Evolutionary conservation across 768 basidiomycete genomes (phyloP), one percentile per base, ranked within the genome.

Genomic region (Tylopilus plumbeoviolaceoides): DNA sequence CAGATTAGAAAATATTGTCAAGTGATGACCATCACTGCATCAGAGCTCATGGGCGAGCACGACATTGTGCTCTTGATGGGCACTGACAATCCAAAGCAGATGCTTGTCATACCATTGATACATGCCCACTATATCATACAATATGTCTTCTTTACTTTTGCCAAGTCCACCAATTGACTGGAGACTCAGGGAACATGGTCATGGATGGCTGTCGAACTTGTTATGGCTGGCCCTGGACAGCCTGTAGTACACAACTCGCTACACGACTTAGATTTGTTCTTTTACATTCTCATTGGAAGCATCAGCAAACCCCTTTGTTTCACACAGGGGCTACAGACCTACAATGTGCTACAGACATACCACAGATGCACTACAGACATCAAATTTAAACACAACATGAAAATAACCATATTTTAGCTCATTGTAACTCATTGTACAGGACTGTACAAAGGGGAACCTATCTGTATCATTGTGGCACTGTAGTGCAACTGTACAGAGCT

Each of bases 201-300:
- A 1, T 57, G 48, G 48, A 57, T 57, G 48, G 35, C 48, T 1
- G 48, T 11, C 1, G 20, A 57, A 4, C 48, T 57, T 5, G 33
- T 47, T 1, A 57, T 57, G 55, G 47, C 44, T 6, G 44, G 44
- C 41, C 23, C 44, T 18, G 45, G 31, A 20, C 56, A 57, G 44
- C 28, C 39, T 1, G 44, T 57, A 18, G 8, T 43, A 1, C 56
- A 57, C 4, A 30, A 42, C 9, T 17, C 14, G 0, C 23, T 53
- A 2, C 47, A 57, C 2, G 28, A 57, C 30, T 30, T 57, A 1
- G 44, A 50, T 2, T 54, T 30, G 11, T 33, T 33, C 31, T 33
- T 33, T 33, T 33, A 33, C 31, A 5, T 33, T 9, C 31, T 33
- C 11, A 0, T 41, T 38, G 21, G 51, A 5, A 31, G 2, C 30